Evolutionary conservation across 495 filamentous ascomycete genomes (phyloP), one percentile per base, ranked within the genome.

Genomic region (Paragyromitra xinjiangensis): DNA sequence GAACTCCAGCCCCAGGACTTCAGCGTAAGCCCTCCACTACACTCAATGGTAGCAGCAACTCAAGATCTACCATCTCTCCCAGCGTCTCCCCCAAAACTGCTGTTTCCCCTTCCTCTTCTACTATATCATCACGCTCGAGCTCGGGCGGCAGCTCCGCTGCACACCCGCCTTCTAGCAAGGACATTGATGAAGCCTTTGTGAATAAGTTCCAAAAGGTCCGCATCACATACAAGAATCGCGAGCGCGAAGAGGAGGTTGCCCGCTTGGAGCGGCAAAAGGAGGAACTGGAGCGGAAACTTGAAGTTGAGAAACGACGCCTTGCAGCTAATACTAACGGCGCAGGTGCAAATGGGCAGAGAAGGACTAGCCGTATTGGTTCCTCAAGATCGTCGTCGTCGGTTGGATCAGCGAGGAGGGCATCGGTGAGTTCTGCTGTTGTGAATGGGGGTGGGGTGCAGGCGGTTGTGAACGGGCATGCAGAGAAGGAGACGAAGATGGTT

Each of bases 161-260:
- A n/a, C 51, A 22, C 1, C 65, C 42, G 0, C 62, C 59, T 1
- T 53, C 42, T 22, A 2, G 69, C 19, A 67, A 67, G 3, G 77
- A 79, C 12, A 45, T 69, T 11, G 59, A 72, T 26, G 79, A 81
- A 6, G 73, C 61, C 12, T 64, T 81, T 14, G 34, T 69, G 44
- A 71, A 22, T 12, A 76, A 80, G 51, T 76, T 81, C n/a, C 42
- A 62, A 24, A 81, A 69, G 42, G 63, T 81, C 19, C 80, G 76
- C 44, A 71, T 81, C 22, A 81, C 79, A 5, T 81, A 81, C 63
- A 81, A 77, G 58, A 81, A 81, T 22, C 70, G 70, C 16, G 77
- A 80, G 4, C 73, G 64, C 2, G 78, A 80, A 24, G 77, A 80
- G n/a, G 70, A 80, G 22, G 40, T 79, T 1, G 22, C 59, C 8